A percentile compares a stretch with the other conserved stretches of the same genome.
Conservation (phyloP, 2,329 filamentous ascomycete species). For the Fusarium pininemorale region DNA sequence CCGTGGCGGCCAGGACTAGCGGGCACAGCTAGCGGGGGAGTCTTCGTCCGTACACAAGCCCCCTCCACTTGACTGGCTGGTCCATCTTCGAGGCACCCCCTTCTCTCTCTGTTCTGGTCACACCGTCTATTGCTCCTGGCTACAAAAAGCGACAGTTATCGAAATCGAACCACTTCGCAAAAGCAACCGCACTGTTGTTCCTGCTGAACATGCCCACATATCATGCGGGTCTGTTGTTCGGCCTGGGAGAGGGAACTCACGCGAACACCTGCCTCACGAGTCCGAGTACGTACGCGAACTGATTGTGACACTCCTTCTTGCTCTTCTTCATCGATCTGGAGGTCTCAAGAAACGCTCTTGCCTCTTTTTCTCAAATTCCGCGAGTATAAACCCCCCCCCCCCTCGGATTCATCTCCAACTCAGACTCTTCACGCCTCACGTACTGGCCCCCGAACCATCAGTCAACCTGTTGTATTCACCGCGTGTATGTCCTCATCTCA, state of each 20-base stretch:
- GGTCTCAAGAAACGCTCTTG: background rate
- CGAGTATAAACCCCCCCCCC: background rate
- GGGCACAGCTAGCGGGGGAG: background rate
- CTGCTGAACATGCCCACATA: background rate
- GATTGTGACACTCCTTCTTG: accelerated
- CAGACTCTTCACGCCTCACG: too few relatives aligned
- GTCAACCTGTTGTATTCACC: too few relatives aligned
- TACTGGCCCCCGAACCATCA: too few relatives aligned
- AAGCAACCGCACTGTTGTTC: background rate
- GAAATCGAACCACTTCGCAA: accelerated
- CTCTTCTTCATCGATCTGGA: background rate
- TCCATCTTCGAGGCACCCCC: too few relatives aligned
- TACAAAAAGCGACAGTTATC: background rate
- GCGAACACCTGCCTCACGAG: background rate
- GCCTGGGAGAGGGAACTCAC: background rate
- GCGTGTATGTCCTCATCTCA: too few relatives aligned
- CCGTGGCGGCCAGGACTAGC: background rate
- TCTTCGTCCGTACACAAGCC: background rate
- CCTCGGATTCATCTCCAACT: too few relatives aligned
- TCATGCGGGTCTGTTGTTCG: background rate
- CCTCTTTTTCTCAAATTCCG: background rate
- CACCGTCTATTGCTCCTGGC: background rate
- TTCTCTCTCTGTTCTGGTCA: background rate
- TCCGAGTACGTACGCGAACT: too few relatives aligned
- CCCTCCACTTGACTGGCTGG: background rate